Conservation (phyloP, 345 rosid genomes). For the Leavenworthia alabamica region DNA sequence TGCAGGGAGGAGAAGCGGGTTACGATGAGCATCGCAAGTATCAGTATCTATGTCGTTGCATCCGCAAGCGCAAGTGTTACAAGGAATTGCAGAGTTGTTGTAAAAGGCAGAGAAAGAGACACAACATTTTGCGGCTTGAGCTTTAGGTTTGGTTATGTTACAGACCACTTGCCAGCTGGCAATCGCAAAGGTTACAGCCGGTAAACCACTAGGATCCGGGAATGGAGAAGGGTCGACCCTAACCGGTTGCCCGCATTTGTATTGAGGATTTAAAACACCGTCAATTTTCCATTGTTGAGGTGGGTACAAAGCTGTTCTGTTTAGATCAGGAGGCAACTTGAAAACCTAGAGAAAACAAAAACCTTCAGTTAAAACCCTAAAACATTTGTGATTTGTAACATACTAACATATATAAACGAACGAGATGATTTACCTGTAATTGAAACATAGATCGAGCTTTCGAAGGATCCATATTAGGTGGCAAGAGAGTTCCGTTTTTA, state of each 20-base stretch:
- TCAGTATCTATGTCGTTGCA: constrained; percentile 40
- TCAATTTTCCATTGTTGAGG: constrained; percentile 68
- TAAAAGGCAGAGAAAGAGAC: constrained; percentile 95
- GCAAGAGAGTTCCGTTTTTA: constrained; percentile 62
- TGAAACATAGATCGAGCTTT: constrained; percentile 67
- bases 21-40: constrained; percentile 45
- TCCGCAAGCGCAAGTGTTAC: constrained; percentile 92
- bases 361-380: background rate
- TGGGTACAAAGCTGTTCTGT: constrained; percentile 62
- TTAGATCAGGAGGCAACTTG: constrained; percentile 66
- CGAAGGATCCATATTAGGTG: constrained; percentile 52
- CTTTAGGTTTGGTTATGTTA: constrained; percentile 68
- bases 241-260: constrained; percentile 71
- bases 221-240: constrained; percentile 65
- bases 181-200: constrained; percentile 38
- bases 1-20: constrained; percentile 61
- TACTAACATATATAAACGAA: background rate
- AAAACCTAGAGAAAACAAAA: constrained; percentile 13
- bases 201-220: constrained; percentile 66
- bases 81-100: constrained; percentile 69
- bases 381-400: background rate
- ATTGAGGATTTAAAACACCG: constrained; percentile 55
- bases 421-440: constrained; percentile 36
- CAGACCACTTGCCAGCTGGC: constrained; percentile 81
- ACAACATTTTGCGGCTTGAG: constrained; percentile 55